Percentiles rank a stretch among this genome's conserved stretches.
Conservation (phyloP, 495 filamentous ascomycete genomes). For the Xylaria cubensis region DNA sequence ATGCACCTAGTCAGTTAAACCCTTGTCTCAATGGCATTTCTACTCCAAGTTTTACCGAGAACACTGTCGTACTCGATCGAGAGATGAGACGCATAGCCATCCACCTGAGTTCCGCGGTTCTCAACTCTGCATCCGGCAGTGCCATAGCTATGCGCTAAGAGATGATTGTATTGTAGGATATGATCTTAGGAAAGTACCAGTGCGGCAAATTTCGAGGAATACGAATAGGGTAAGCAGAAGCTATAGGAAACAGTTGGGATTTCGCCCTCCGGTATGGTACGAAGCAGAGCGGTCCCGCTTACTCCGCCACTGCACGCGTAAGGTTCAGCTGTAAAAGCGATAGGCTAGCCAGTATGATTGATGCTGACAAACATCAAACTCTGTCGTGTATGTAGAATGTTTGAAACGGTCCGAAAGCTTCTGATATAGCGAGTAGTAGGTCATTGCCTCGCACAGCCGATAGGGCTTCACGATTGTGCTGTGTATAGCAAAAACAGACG, state of each 20-base stretch:
- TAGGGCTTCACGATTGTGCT: not conserved
- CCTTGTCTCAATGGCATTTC: not conserved
- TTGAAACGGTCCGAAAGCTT: constrained; percentile 15
- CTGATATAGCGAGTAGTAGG: not conserved
- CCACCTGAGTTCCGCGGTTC: not conserved
- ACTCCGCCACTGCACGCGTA: constrained; percentile 27
- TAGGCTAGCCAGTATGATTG: constrained; percentile 20
- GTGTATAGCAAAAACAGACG: not conserved
- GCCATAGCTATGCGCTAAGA: not conserved
- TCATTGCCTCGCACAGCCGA: not conserved
- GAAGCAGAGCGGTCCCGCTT: constrained; percentile 10
- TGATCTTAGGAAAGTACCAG: not conserved
- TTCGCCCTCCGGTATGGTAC: not conserved
- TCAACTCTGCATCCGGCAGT: not conserved
- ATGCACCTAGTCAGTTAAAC: not conserved
- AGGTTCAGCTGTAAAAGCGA: constrained; percentile 30
- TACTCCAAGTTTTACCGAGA: not conserved
- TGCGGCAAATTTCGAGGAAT: not conserved
- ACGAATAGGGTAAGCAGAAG: not conserved
- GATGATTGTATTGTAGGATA: constrained; percentile 7
- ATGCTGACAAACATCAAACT: not conserved
- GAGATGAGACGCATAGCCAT: not conserved
- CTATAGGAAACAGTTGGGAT: constrained; percentile 8
- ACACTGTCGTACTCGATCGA: not conserved
- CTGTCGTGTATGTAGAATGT: not conserved